phyloP scores from a whole-genome alignment of 495 filamentous ascomycete species.

The Jackrogersella minutella region DNA sequence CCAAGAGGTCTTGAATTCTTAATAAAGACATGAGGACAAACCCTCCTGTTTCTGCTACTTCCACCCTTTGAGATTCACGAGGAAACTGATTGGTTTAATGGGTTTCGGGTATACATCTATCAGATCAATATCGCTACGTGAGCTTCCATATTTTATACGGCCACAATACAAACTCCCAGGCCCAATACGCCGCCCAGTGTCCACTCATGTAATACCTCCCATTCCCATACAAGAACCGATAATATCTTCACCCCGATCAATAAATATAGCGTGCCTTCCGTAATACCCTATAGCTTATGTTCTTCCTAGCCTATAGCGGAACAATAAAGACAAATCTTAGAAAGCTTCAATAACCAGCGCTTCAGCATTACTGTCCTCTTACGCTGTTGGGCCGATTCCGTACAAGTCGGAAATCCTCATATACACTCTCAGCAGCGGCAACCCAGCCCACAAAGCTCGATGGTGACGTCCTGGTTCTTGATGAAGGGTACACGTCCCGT shows the following conservation, averaged over 20 bases:
- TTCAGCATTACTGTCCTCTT: too few species aligned
- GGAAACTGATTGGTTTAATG: not conserved
- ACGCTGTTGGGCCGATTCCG: not conserved
- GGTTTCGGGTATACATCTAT: constrained; percentile 19
- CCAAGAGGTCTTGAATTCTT: constrained; percentile 38
- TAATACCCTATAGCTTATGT: not conserved
- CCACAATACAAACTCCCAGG: constrained; percentile 3
- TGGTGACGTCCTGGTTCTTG: constrained; percentile 36
- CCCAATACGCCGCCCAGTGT: constrained; percentile 5
- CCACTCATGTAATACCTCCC: not conserved
- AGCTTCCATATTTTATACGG: constrained; percentile 12
- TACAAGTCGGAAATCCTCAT: not conserved
- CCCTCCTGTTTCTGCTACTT: not conserved
- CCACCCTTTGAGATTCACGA: not conserved
- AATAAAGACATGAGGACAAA: not conserved
- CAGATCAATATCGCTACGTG: constrained; percentile 7
- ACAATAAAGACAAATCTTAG: not conserved
- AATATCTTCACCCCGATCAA: not conserved
- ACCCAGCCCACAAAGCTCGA: constrained; percentile 41
- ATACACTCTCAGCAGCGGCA: constrained; percentile 36
- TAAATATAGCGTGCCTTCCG: not conserved
- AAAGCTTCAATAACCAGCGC: not conserved
- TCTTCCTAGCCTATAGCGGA: not conserved
- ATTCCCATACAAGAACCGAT: not conserved
- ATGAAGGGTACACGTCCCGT: constrained; percentile 42